These are phyloP conservation scores for Ochromonas danica DNA, from an alignment of 108 stramenopile genomes.

Conservation along the genomic window DNA sequence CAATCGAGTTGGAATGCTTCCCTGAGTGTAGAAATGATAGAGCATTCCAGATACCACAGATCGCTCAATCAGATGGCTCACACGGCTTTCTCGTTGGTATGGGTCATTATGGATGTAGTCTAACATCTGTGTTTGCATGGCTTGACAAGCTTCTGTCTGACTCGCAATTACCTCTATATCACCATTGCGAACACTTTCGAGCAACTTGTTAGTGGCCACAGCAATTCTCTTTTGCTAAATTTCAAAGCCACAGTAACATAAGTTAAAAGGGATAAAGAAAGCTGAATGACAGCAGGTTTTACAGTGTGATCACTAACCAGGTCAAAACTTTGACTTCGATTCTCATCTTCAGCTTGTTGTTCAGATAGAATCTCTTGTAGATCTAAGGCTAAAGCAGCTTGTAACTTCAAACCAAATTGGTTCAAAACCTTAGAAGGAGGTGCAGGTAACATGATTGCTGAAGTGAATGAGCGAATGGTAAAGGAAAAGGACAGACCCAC, in stretches of 20 bases:
- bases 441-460: constrained; percentile 15
- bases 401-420: constrained; percentile 16
- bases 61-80: constrained; percentile 19
- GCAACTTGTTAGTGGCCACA: constrained; percentile 14
- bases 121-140: constrained; percentile 10
- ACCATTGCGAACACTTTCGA: constrained; percentile 15
- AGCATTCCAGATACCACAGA: constrained; percentile 6
- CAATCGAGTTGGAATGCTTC: neutral
- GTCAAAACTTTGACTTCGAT: constrained; percentile 16
- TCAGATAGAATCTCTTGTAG: constrained; percentile 16
- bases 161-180: constrained; percentile 15
- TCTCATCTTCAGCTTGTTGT: constrained; percentile 15
- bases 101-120: constrained; percentile 1
- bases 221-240: constrained; percentile 17
- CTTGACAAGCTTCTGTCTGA: constrained; percentile 15
- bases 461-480: constrained; percentile 15
- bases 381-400: constrained; percentile 15
- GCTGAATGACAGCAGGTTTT: constrained; percentile 15
- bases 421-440: constrained; percentile 15
- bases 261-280: constrained; percentile 17
- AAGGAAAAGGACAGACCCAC: constrained; percentile 14
- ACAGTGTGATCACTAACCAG: constrained; percentile 15
- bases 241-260: constrained; percentile 16
- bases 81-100: neutral
- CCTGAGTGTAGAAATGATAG: constrained; percentile 19